Conservation (phyloP, 1,139 yeast genomes). For the Sugiyamaella japonica region DNA sequence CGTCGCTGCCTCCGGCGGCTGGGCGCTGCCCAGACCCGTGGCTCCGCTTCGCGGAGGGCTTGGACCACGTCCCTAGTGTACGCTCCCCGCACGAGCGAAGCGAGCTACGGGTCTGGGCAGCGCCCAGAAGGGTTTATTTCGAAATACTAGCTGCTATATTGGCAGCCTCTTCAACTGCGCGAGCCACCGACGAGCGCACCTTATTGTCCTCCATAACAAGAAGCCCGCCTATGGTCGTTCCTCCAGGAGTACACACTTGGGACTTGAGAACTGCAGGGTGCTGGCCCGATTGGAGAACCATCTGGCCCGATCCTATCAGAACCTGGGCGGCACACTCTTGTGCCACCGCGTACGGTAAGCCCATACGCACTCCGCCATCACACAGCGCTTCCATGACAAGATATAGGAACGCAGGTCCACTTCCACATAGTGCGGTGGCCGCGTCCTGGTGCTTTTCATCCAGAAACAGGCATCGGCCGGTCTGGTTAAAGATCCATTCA, state of each 20-base stretch:
- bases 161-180: constrained; percentile 91
- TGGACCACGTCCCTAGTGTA: no score
- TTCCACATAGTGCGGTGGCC: constrained; percentile 92
- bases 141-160: constrained; percentile 72
- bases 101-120: background rate
- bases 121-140: constrained; percentile 20
- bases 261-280: constrained; percentile 92
- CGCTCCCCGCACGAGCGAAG: constrained; percentile 6
- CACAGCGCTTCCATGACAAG: constrained; percentile 87
- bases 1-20: background rate
- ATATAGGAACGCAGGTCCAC: constrained; percentile 94
- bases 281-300: constrained; percentile 73
- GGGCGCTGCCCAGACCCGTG: background rate
- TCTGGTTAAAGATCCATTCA: constrained; percentile 64
- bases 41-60: constrained; percentile 4
- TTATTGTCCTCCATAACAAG: constrained; percentile 90
- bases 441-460: constrained; percentile 90
- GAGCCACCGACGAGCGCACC: constrained; percentile 80
- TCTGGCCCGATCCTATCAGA: constrained; percentile 92
- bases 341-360: constrained; percentile 84
- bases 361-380: constrained; percentile 95
- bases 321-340: constrained; percentile 92
- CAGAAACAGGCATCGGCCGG: constrained; percentile 45
- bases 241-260: constrained; percentile 96
- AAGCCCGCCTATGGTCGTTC: constrained; percentile 95